A percentile compares a stretch with the other conserved stretches of the same genome.
Evolutionary conservation across 2,329 filamentous ascomycete species (phyloP).

Genomic region (Botryosphaeria dothidea): DNA sequence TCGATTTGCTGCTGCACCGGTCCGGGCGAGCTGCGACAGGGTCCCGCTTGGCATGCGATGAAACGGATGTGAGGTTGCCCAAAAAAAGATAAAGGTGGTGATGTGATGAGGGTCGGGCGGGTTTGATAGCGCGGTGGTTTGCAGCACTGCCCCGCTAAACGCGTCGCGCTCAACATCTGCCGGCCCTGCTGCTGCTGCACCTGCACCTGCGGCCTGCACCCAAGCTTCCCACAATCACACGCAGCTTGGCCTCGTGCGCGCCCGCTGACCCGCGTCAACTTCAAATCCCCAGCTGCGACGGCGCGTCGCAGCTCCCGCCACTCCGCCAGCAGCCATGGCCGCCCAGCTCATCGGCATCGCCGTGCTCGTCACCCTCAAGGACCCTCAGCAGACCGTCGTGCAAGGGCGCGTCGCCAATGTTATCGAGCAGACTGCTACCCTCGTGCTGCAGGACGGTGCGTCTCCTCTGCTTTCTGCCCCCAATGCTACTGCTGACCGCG

Average conservation of each 20-base stretch:
- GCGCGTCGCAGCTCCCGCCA: background rate
- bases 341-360: constrained; percentile 70
- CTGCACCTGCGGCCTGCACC: background rate
- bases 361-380: constrained; percentile 71
- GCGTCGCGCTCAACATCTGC: constrained; percentile 12
- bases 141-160: constrained; percentile 8
- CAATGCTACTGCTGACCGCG: background rate
- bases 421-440: constrained; percentile 59
- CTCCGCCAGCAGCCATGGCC: constrained; percentile 59
- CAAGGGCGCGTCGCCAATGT: constrained; percentile 72
- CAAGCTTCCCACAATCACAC: background rate
- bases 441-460: constrained; percentile 72
- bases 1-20: background rate
- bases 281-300: background rate
- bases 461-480: background rate
- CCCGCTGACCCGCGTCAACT: background rate
- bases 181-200: background rate
- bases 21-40: constrained; percentile 3
- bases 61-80: background rate
- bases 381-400: constrained; percentile 64
- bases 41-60: background rate
- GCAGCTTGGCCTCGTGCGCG: constrained; percentile 2
- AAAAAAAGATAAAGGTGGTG: background rate
- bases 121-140: background rate
- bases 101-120: background rate